phyloP scores from a whole-genome alignment of 352 stramenopile species.

The Globisporangium parvum region DNA sequence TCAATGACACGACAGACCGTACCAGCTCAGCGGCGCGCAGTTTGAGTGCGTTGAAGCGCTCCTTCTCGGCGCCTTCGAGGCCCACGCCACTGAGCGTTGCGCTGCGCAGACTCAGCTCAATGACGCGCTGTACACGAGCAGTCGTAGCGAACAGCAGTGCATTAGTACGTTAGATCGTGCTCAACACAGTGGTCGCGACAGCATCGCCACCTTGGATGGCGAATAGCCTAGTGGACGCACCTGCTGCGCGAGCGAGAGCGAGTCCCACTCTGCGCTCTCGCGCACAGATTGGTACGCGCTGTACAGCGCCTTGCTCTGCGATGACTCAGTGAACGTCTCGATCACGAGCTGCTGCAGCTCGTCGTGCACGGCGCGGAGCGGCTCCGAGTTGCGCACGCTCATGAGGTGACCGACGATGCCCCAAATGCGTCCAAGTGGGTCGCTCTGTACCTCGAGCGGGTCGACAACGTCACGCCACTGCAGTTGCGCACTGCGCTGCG shows the following conservation, averaged over 20 bases:
- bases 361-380: constrained; percentile 92
- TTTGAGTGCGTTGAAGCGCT: constrained; percentile 96
- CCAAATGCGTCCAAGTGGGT: constrained; percentile 91
- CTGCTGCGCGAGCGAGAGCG: constrained; percentile 55
- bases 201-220: neutral
- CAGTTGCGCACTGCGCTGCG: constrained; percentile 16
- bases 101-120: constrained; percentile 83
- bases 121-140: constrained; percentile 51
- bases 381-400: constrained; percentile 95
- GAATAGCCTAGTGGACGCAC: constrained; percentile 10
- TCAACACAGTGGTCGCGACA: neutral
- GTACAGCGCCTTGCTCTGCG: constrained; percentile 91
- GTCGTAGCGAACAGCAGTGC: neutral
- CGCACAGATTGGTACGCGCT: constrained; percentile 84
- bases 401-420: constrained; percentile 95
- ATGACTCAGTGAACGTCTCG: constrained; percentile 87
- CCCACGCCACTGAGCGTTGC: constrained; percentile 93
- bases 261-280: constrained; percentile 47
- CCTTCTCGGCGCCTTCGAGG: constrained; percentile 86
- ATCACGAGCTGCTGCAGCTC: constrained; percentile 92
- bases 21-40: constrained; percentile 89
- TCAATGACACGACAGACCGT: neutral
- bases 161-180: too few species aligned
- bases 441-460: constrained; percentile 88
- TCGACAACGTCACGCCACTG: constrained; percentile 89